Evolutionary conservation across 805 yeast species (phyloP).

Genomic region (Schizosaccharomyces japonicus): DNA sequence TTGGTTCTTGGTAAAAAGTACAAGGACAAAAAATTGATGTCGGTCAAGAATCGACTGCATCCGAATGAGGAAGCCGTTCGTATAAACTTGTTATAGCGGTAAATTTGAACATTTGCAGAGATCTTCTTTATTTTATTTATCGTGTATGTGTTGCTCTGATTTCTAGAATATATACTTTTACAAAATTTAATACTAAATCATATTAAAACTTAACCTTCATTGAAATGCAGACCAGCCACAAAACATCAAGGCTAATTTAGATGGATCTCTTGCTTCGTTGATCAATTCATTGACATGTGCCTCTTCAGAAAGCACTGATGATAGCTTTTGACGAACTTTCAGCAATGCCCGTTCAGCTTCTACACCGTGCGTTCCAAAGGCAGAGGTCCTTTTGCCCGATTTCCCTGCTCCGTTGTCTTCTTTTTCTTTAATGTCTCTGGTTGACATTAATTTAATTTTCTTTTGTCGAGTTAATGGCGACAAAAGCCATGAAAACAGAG

Average conservation of each 20-base stretch:
- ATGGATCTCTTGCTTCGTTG: conserved; percentile 43
- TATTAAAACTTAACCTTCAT: not conserved
- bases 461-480: conserved; percentile 30
- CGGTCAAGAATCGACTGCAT: too few species aligned
- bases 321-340: conserved; percentile 49
- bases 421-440: not conserved
- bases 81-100: too few species aligned
- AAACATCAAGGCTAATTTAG: conserved; percentile 49
- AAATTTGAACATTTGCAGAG: too few species aligned
- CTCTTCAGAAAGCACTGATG: conserved; percentile 50
- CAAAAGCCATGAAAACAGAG: conserved; percentile 64
- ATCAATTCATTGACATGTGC: conserved; percentile 66
- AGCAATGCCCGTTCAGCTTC: conserved; percentile 64
- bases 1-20: too few species aligned
- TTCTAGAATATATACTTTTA: too few species aligned
- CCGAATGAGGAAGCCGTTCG: too few species aligned
- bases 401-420: conserved; percentile 9
- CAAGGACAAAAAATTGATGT: too few species aligned
- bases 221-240: conserved; percentile 37
- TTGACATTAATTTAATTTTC: not conserved
- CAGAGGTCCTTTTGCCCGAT: too few species aligned
- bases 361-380: too few species aligned
- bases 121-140: too few species aligned
- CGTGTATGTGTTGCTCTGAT: too few species aligned
- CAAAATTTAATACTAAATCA: too few species aligned